Base-by-base conservation (phyloP, 257 asterid species). In the Gardenia jasminoides region DNA sequence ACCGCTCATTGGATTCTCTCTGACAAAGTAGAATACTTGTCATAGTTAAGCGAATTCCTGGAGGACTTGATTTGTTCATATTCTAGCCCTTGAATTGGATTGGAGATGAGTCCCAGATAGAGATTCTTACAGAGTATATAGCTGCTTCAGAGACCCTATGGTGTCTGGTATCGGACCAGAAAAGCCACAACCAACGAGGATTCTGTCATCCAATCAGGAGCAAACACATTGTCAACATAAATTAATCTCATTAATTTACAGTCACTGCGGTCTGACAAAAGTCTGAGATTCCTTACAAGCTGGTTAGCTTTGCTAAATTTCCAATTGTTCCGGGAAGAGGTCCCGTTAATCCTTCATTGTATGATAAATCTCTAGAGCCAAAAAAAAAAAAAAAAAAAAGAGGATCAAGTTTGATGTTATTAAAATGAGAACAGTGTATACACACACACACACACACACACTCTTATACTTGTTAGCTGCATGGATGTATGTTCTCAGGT, bases 171-270 rank as follows among this genome's bases (percentile, higher is more conserved):
- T 88, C 10, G 58, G 80, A 80, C 98, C 97, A 31, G 86, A 80
- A 85, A 95, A 95, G 71, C 97, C 88, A 81, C 99, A 93, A 36
- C 97, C 97, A 64, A 88, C 87, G 10, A 93, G 90, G 70, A 86
- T 83, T 81, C 98, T 95, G 93, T 82, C 83, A 86, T 72, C 74
- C 67, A 78, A 33, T 66, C 59, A 78, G 72, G 15, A 61, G 79
- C 17, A 72, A 69, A 68, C 78, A 28, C 66, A 62, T 72, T 72
- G 64, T 56, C 6, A 76, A 11, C 28, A 76, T 58, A 39, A 43
- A 16, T 1, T 19, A 11, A 62, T 50, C 47, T 62, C 12, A 11
- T 31, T 5, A 56, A 7, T 67, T 22, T 79, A 67, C 41, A 44
- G 73, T 28, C 74, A 41, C 73, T 62, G 17, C 62, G 62, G 19